A percentile compares a stretch with the other conserved stretches of the same genome.
Conservation (phyloP, 257 asterid species). For the Thymus quinquecostatus region DNA sequence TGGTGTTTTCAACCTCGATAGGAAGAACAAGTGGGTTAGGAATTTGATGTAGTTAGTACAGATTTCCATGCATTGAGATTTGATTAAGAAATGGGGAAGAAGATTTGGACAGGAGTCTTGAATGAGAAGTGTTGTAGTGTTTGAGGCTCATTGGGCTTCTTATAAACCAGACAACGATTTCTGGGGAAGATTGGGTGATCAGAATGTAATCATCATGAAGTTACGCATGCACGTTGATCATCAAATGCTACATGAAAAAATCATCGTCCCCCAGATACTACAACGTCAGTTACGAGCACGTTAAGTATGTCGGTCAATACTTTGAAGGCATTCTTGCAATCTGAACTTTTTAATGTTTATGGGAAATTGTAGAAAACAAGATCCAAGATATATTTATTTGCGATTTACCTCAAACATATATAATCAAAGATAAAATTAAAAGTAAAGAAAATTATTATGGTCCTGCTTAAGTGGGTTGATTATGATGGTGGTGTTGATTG, state of each 20-base stretch:
- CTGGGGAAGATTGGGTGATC: slow-evolving; percentile 34
- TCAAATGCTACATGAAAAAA: background rate
- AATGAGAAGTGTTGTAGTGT: background rate
- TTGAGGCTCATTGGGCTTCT: slow-evolving; percentile 34
- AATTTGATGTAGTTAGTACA: slow-evolving; percentile 12
- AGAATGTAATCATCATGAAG: slow-evolving; percentile 30
- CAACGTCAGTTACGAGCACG: too few relatives aligned
- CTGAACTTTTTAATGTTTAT: background rate
- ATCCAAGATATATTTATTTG: too few relatives aligned
- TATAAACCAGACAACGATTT: slow-evolving; percentile 32
- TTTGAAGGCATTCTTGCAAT: slow-evolving; percentile 10
- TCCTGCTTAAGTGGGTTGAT: background rate
- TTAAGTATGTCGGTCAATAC: background rate
- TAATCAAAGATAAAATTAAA: too few relatives aligned
- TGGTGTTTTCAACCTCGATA: slow-evolving; percentile 26
- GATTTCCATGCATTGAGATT: slow-evolving; percentile 25
- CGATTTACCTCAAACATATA: too few relatives aligned
- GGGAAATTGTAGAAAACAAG: too few relatives aligned
- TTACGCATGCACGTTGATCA: slow-evolving; percentile 16
- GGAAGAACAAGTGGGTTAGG: slow-evolving; percentile 26
- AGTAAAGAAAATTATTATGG: background rate
- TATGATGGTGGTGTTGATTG: background rate
- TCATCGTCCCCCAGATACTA: too few relatives aligned
- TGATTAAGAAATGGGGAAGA: background rate
- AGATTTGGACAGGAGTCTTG: slow-evolving; percentile 29